A percentile compares a stretch with the other conserved stretches of the same genome.
Conservation (phyloP, 345 rosid genomes). For the Noccaea bulbosa region DNA sequence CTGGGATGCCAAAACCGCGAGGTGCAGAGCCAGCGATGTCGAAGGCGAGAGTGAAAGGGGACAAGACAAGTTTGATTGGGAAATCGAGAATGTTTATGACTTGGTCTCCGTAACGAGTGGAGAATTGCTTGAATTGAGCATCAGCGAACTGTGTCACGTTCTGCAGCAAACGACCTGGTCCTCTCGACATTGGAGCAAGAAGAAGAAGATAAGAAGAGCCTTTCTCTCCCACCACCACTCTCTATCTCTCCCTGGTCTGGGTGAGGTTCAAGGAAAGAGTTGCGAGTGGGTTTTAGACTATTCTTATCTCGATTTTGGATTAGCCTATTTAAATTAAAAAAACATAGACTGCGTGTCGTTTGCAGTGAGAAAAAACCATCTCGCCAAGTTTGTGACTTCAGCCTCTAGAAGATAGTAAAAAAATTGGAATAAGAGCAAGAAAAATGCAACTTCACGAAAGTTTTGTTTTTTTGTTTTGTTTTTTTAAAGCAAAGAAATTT, state of each 20-base stretch:
- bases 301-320: conserved; percentile 22
- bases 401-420: neutral
- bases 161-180: conserved; percentile 59
- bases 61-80: conserved; percentile 74
- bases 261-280: conserved; percentile 7
- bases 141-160: conserved; percentile 63
- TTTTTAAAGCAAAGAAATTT: neutral
- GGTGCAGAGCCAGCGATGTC: conserved; percentile 93
- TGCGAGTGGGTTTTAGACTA: neutral
- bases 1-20: conserved; percentile 88
- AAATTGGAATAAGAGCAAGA: conserved; percentile 16
- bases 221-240: neutral
- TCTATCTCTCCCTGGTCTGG: conserved; percentile 16
- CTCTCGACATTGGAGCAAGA: conserved; percentile 57
- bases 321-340: conserved; percentile 15
- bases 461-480: neutral
- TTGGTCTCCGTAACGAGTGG: conserved; percentile 69
- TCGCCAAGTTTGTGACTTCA: no score
- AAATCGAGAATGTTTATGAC: conserved; percentile 68
- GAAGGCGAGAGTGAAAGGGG: conserved; percentile 88
- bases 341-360: conserved; percentile 21
- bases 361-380: neutral
- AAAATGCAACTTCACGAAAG: conserved; percentile 23
- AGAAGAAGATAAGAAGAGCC: conserved; percentile 18
- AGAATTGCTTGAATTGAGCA: conserved; percentile 58